Base-by-base conservation (phyloP, 805 yeast genomes). In the Wickerhamiella slavikovae region DNA sequence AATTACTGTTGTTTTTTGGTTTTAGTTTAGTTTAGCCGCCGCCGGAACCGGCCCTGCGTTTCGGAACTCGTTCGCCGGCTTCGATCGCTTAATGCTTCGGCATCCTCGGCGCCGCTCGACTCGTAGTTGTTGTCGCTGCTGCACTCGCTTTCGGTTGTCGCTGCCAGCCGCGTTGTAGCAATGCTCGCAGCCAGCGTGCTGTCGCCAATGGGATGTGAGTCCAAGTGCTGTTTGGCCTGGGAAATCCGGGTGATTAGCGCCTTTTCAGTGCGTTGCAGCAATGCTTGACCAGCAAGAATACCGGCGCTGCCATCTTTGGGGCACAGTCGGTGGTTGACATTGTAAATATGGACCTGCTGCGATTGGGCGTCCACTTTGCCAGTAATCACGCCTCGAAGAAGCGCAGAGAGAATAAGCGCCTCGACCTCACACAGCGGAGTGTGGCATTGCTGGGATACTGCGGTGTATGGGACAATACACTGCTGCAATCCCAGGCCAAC, bases 311-410 rank as follows among this genome's bases (percentile, higher is more conserved):
- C n/a, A n/a, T n/a, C n/a, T n/a, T n/a, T n/a, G n/a, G n/a, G n/a
- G n/a, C n/a, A n/a, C n/a, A n/a, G n/a, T n/a, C n/a, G n/a, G n/a
- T n/a, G n/a, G n/a, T n/a, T n/a, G 4, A 22, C 22, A 6, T 21
- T 15, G 12, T 24, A 18, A 15, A 31, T 20, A 20, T 31, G 21
- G 10, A 31, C 21, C 22, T 11, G 15, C 30, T 31, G 13, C n/a
- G 24, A 14, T n/a, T 12, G 22, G 7, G 28, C 34, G 27, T 24
- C 24, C 15, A 31, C 23, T 11, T 21, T 24, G 22, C 34, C 34
- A 9, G 17, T 24, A n/a, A 31, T 28, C 10, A 28, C 30, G 25
- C 24, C 28, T 15, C 28, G 30, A 17, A 31, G 34, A 21, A 28
- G 19, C 10, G 34, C 30, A 10, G 27, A 24, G 14, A 31, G 24